Evolutionary conservation across 768 basidiomycete species (phyloP).

Genomic region (Mycena floridula): DNA sequence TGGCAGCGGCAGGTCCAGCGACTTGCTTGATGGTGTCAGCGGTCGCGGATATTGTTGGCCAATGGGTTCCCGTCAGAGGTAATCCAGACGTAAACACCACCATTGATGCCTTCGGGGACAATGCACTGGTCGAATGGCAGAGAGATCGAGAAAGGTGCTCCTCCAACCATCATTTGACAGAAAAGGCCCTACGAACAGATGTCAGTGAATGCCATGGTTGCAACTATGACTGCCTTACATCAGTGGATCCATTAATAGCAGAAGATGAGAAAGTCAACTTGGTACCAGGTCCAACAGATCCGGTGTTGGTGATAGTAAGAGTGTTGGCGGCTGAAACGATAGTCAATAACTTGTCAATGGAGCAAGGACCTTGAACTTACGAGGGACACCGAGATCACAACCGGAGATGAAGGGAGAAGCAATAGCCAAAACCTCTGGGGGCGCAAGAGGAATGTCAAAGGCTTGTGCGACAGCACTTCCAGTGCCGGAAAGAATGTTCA

Average conservation of each 20-base stretch:
- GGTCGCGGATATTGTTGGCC: slow-evolving; percentile 52
- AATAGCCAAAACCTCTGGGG: slow-evolving; percentile 65
- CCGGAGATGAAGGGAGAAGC: slow-evolving; percentile 64
- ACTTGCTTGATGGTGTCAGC: slow-evolving; percentile 47
- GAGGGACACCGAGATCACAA: slow-evolving; percentile 54
- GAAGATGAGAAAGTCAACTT: slow-evolving; percentile 52
- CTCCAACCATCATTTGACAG: slow-evolving; percentile 77
- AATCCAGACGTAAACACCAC: slow-evolving; percentile 69
- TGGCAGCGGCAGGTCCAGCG: slow-evolving; percentile 66
- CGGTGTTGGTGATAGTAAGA: slow-evolving; percentile 59
- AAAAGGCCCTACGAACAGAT: slow-evolving; percentile 43
- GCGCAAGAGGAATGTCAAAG: slow-evolving; percentile 70
- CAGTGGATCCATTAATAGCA: slow-evolving; percentile 45
- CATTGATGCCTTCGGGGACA: slow-evolving; percentile 63
- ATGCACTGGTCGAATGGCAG: slow-evolving; percentile 56
- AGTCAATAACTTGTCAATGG: not conserved
- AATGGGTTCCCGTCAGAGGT: slow-evolving; percentile 60
- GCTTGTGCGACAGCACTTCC: slow-evolving; percentile 57
- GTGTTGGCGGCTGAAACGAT: slow-evolving; percentile 44
- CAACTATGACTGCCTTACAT: slow-evolving; percentile 24
- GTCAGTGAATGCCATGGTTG: not conserved
- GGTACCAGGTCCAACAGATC: slow-evolving; percentile 51
- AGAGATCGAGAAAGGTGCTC: slow-evolving; percentile 44
- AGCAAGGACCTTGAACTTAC: slow-evolving; percentile 23
- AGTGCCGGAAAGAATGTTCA: slow-evolving; percentile 59